A percentile compares a stretch with the other conserved stretches of the same genome.
Conservation (phyloP, 305 asterid species). For the Fraxinus floribunda region DNA sequence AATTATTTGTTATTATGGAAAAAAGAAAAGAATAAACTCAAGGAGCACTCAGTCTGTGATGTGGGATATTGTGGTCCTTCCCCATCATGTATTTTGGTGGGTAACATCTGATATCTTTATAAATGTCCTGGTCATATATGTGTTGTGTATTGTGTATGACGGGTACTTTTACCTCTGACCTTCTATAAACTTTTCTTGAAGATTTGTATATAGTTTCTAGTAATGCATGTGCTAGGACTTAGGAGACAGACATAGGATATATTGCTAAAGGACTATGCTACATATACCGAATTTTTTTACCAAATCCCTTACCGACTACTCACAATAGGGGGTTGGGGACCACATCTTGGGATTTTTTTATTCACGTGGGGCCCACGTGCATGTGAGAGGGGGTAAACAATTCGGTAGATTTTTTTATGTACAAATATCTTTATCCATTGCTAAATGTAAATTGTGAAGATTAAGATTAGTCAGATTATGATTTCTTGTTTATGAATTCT, state of each 20-base stretch:
- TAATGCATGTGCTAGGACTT: neutral
- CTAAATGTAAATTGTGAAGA: neutral
- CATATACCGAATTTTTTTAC: too few relatives aligned
- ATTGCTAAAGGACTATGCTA: neutral
- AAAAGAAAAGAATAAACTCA: neutral
- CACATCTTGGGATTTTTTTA: too few relatives aligned
- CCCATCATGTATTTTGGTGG: neutral
- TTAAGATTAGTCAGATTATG: neutral
- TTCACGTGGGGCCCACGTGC: too few relatives aligned
- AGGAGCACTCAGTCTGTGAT: neutral
- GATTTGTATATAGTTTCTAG: neutral
- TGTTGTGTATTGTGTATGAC: neutral
- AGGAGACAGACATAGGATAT: neutral
- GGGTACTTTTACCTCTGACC: neutral
- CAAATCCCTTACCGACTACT: too few relatives aligned
- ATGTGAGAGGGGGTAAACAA: too few relatives aligned
- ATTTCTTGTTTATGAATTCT: neutral
- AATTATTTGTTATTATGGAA: neutral
- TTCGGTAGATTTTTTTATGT: too few relatives aligned
- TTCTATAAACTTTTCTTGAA: neutral
- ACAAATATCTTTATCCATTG: neutral
- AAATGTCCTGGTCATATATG: neutral
- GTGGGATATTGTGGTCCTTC: neutral
- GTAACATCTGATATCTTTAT: neutral
- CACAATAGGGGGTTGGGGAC: too few relatives aligned